phyloP scores from a whole-genome alignment of 495 filamentous ascomycete species.

The Hypoxylon lienhwacheense region DNA sequence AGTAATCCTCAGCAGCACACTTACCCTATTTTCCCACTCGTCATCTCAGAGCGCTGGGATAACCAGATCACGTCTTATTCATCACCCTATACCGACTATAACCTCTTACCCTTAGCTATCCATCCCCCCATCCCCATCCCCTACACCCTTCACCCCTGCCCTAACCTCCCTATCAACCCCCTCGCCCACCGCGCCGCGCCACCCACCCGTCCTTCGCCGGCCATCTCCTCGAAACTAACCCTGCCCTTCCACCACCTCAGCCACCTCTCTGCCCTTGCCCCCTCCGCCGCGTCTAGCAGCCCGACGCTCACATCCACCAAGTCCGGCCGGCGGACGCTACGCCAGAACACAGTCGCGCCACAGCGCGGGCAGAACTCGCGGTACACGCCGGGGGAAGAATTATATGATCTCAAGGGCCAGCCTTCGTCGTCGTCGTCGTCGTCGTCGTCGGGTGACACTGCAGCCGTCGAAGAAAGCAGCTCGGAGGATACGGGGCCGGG shows the following conservation, averaged over 20 bases:
- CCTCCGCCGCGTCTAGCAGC: slow-evolving; percentile 54
- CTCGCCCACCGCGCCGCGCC: slow-evolving; percentile 41
- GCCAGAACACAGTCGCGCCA: slow-evolving; percentile 70
- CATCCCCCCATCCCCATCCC: background rate
- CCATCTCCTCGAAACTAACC: slow-evolving; percentile 67
- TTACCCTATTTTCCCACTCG: no score
- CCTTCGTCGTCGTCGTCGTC: slow-evolving; percentile 49
- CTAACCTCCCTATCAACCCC: slow-evolving; percentile 40
- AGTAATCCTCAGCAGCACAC: no score
- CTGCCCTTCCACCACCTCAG: slow-evolving; percentile 60
- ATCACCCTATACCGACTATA: no score
- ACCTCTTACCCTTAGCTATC: background rate
- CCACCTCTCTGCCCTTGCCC: slow-evolving; percentile 60
- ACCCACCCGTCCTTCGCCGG: slow-evolving; percentile 45
- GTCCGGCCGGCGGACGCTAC: slow-evolving; percentile 55
- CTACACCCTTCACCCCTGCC: slow-evolving; percentile 29
- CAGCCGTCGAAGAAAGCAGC: background rate
- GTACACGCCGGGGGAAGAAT: slow-evolving; percentile 52
- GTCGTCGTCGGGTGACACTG: no score
- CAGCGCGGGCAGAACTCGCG: slow-evolving; percentile 67
- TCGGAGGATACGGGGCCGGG: slow-evolving; percentile 17
- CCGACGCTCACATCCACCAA: slow-evolving; percentile 70
- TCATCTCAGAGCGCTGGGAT: no score
- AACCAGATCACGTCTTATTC: background rate
- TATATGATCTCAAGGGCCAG: slow-evolving; percentile 46